These are phyloP conservation scores for Neopestalotiopsis clavispora DNA, from an alignment of 2,329 filamentous ascomycete species.

Conservation along the genomic window DNA sequence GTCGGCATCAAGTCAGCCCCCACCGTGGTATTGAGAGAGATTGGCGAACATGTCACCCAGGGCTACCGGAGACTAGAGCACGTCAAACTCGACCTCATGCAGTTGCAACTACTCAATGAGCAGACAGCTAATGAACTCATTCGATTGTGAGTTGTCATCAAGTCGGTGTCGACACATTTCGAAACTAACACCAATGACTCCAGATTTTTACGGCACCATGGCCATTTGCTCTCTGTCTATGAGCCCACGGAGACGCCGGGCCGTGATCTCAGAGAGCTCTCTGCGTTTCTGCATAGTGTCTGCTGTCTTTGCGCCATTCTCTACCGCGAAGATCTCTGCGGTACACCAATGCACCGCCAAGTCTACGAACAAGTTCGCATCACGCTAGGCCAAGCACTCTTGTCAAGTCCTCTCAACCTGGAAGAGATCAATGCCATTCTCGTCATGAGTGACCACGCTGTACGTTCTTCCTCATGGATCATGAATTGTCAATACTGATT, in stretches of 20 bases:
- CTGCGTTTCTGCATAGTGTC: slow-evolving; percentile 44
- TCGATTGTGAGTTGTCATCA: slow-evolving; percentile 30
- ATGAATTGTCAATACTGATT: background rate
- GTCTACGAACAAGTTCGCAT: slow-evolving; percentile 44
- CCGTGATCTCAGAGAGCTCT: slow-evolving; percentile 40
- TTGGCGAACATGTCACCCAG: slow-evolving; percentile 33
- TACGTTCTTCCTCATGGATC: slow-evolving; percentile 20
- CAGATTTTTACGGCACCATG: slow-evolving; percentile 35
- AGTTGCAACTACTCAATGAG: slow-evolving; percentile 36
- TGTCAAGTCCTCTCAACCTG: slow-evolving; percentile 43
- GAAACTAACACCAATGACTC: background rate
- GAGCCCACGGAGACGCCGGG: slow-evolving; percentile 30
- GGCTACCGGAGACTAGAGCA: slow-evolving; percentile 34
- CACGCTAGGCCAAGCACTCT: slow-evolving; percentile 43
- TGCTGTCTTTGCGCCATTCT: slow-evolving; percentile 45
- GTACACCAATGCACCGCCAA: slow-evolving; percentile 36
- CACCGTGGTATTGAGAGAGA: slow-evolving; percentile 36
- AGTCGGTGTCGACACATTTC: too few relatives aligned
- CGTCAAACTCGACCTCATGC: slow-evolving; percentile 34
- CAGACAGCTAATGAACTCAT: slow-evolving; percentile 35
- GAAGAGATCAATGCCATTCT: slow-evolving; percentile 47
- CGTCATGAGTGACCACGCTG: slow-evolving; percentile 42
- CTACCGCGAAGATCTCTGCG: slow-evolving; percentile 36
- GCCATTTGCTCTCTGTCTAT: slow-evolving; percentile 34
- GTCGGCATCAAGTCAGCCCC: slow-evolving; percentile 36